phyloP scores from a whole-genome alignment of 805 yeast genomes.

The Blastobotrys chiropterorum region DNA sequence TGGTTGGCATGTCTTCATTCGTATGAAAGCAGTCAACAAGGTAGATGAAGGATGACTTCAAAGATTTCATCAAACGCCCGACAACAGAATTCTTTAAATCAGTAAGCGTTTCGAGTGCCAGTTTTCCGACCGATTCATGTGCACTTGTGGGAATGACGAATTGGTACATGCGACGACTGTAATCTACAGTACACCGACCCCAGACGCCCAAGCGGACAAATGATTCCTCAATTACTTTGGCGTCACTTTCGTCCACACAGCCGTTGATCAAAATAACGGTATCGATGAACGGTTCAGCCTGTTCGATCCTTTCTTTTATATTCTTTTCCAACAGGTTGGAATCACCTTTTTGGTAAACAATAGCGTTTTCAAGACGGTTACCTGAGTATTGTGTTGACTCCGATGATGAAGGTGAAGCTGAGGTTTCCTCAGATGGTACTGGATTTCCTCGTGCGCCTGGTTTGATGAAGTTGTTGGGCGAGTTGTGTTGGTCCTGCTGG shows the following conservation, averaged over 20 bases:
- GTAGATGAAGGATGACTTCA: background rate
- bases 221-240: background rate
- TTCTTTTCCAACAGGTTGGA: background rate
- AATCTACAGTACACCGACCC: background rate
- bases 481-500: no score
- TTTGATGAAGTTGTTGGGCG: no score
- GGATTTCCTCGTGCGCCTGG: no score
- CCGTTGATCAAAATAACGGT: background rate
- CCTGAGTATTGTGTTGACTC: no score
- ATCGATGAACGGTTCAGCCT: background rate
- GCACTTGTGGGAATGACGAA: background rate
- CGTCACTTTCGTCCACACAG: background rate
- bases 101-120: no score
- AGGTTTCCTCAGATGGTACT: no score
- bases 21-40: background rate
- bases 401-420: no score
- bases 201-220: background rate
- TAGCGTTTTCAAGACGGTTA: no score
- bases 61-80: no score
- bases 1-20: no score
- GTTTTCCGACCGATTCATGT: background rate
- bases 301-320: no score
- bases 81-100: background rate
- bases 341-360: background rate
- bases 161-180: background rate